phyloP scores from a whole-genome alignment of 2,329 filamentous ascomycete genomes.

The Diplodia seriata region DNA sequence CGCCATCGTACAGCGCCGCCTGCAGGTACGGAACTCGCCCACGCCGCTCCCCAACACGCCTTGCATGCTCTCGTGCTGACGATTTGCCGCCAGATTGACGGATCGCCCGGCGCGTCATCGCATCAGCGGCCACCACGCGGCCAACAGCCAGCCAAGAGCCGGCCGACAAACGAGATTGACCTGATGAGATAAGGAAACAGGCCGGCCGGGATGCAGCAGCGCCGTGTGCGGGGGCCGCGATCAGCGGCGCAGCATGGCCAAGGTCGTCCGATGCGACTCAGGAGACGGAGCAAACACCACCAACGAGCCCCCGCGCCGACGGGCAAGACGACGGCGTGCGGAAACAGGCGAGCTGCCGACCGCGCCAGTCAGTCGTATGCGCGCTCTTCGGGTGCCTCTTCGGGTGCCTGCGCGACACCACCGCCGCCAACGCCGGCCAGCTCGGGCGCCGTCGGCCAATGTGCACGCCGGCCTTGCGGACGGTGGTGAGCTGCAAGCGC shows the following conservation, averaged over 20 bases:
- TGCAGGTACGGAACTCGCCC: slow-evolving; percentile 12
- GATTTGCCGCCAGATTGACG: slow-evolving; percentile 5
- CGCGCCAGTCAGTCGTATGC: neutral
- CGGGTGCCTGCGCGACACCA: neutral
- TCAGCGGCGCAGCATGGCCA: neutral
- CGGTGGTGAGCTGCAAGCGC: slow-evolving; percentile 12
- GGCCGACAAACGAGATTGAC: slow-evolving; percentile 12
- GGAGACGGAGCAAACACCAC: slow-evolving; percentile 15
- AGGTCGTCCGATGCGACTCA: slow-evolving; percentile 17
- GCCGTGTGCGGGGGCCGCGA: slow-evolving; percentile 11
- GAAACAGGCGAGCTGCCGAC: slow-evolving; percentile 15
- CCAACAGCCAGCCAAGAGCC: slow-evolving; percentile 6
- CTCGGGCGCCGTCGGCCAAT: neutral
- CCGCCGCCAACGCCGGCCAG: neutral
- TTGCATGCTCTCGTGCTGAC: neutral
- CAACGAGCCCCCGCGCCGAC: slow-evolving; percentile 7
- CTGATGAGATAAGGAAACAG: slow-evolving; percentile 20
- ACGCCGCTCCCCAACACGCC: neutral
- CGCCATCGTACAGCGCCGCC: slow-evolving; percentile 1
- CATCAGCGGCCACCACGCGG: slow-evolving; percentile 1
- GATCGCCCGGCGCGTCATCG: slow-evolving; percentile 11
- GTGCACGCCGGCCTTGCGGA: neutral
- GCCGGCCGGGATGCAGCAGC: slow-evolving; percentile 2
- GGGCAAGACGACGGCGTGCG: slow-evolving; percentile 25
- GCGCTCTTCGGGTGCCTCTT: neutral